Base-by-base conservation (phyloP, 306 rosid genomes). In the Vachellia collinsii region DNA sequence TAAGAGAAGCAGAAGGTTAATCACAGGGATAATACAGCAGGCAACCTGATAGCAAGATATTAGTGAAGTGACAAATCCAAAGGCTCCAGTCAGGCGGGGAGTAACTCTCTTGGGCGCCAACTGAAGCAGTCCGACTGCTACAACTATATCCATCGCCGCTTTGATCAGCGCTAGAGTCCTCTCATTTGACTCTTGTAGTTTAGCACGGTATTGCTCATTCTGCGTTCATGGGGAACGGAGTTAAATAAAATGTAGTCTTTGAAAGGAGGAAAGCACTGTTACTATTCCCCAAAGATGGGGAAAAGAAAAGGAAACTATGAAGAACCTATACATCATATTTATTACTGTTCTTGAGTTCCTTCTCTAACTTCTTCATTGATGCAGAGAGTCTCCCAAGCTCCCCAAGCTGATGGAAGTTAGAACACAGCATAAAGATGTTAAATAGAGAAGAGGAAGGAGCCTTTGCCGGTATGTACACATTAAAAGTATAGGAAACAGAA, bases 341-440 rank as follows among this genome's bases (percentile, higher is more conserved):
- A 37, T 93, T 87, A 3, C 47, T 83, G 75, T 74, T 81, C 86
- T 89, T 93, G 76, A 90, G 91, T 71, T 94, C 92, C 77, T 88
- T 94, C 86, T 90, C 97, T 82, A 93, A 56, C 91, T 94, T 94
- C 70, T 97, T 94, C 88, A 90, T 82, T 19, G 93, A 88, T 75
- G 84, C 85, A 69, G 95, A 91, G 74, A 94, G 88, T 87, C 99
- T 91, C 81, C 99, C 97, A 12, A 91, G 83, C 91, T 94, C 99
- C 67, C 97, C 99, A 42, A 89, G 79, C 99, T 95, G 85, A 87
- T 10, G 70, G 79, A 72, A 80, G 83, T 86, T 12, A 73, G 62
- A 84, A 81, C 46, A 79, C 22, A 38, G 34, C 39, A 56, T 62
- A 65, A 74, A 79, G 43, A 77, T 69, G 82, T 75, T 47, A 20